phyloP scores from a whole-genome alignment of 176 grass and related monocot genomes.

The Carex kokanica region DNA sequence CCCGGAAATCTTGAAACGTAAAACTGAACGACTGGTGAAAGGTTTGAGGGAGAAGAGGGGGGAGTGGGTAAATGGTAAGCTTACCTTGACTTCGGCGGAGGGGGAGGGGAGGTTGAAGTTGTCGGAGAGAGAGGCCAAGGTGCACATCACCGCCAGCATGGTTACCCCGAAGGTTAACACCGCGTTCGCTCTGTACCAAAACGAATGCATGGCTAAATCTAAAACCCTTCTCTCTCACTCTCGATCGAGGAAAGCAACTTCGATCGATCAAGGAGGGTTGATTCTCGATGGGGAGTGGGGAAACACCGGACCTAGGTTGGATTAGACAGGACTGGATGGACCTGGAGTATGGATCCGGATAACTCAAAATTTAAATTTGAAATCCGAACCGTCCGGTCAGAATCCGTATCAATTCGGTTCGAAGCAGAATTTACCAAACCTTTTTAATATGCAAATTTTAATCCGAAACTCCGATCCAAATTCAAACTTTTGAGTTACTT shows the following conservation, averaged over 20 bases:
- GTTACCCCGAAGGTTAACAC: conserved; percentile 80
- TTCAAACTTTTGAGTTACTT: no score
- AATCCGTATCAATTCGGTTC: no score
- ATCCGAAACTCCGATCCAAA: no score
- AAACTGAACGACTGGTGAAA: not conserved
- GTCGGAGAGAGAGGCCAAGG: conserved; percentile 87
- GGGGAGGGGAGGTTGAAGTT: conserved; percentile 64
- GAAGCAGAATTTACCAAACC: no score
- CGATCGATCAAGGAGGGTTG: not conserved
- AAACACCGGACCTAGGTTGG: not conserved
- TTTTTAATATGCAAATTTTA: no score
- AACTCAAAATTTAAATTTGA: no score
- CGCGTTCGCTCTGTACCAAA: conserved; percentile 82
- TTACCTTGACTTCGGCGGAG: conserved; percentile 80
- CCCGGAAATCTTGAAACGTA: not conserved
- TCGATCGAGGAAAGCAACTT: conserved; percentile 7
- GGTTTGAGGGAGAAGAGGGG: not conserved
- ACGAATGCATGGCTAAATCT: conserved; percentile 66
- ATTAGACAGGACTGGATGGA: not conserved
- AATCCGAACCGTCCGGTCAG: no score
- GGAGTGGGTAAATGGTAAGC: not conserved
- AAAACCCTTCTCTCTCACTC: not conserved
- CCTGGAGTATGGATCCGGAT: not conserved
- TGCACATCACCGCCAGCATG: conserved; percentile 89
- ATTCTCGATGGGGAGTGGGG: not conserved